Percentiles rank a stretch among this genome's conserved stretches.
phyloP scores from a whole-genome alignment of 129 eudicot genomes.

The Smallanthus sonchifolius region DNA sequence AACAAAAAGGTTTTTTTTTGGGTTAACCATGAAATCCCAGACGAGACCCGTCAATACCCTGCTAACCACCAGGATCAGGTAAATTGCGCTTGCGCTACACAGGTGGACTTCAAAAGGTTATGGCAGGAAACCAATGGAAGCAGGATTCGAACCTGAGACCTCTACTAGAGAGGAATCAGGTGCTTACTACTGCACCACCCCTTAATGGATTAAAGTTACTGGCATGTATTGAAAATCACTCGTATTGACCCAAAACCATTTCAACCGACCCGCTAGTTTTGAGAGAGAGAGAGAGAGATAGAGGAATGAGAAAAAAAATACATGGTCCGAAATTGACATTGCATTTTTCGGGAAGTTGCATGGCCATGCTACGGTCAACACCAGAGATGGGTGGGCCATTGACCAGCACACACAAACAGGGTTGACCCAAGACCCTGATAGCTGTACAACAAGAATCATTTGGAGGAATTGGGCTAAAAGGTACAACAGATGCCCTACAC shows the following conservation, averaged over 20 bases:
- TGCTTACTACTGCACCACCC: no score
- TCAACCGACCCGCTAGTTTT: not conserved
- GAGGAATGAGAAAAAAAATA: constrained; percentile 12
- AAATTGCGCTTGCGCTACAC: no score
- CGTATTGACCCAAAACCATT: not conserved
- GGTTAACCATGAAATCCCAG: no score
- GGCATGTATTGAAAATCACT: not conserved
- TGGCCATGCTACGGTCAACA: constrained; percentile 84
- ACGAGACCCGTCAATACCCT: no score
- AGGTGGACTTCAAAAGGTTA: no score
- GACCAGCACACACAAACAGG: constrained; percentile 85
- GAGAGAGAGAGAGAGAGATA: not conserved
- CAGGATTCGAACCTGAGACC: no score
- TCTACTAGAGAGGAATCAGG: no score
- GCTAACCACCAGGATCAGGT: no score
- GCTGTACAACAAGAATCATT: constrained; percentile 82
- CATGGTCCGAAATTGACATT: constrained; percentile 82
- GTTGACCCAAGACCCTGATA: constrained; percentile 76
- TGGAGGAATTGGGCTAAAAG: constrained; percentile 84
- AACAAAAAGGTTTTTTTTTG: not conserved
- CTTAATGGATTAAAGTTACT: not conserved
- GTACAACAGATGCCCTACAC: constrained; percentile 77
- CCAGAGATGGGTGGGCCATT: constrained; percentile 98
- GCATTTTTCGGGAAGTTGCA: constrained; percentile 94
- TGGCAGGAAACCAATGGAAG: no score